Conservation (phyloP, 2,329 filamentous ascomycete species). For the Aspergillus cejpii region DNA sequence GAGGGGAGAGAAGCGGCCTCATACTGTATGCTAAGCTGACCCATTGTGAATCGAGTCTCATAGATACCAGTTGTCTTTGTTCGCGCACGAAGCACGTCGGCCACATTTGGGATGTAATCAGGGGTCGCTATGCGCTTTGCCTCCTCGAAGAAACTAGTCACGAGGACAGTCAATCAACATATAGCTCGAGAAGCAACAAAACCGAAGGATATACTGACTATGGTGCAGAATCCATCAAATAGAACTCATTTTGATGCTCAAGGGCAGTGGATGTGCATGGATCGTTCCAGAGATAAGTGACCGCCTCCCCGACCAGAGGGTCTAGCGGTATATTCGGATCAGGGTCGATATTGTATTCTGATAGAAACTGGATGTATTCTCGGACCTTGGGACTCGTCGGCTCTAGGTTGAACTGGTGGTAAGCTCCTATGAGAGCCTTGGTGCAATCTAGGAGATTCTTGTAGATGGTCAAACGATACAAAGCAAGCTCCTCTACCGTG, state of each 20-base stretch:
- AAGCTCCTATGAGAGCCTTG: slow-evolving; percentile 83
- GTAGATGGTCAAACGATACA: slow-evolving; percentile 94
- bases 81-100: slow-evolving; percentile 88
- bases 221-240: slow-evolving; percentile 97
- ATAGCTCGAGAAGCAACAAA: slow-evolving; percentile 4
- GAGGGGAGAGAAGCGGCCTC: slow-evolving; percentile 33
- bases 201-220: slow-evolving; percentile 59
- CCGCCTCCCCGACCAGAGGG: slow-evolving; percentile 69
- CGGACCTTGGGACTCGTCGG: slow-evolving; percentile 65
- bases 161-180: slow-evolving; percentile 19
- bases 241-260: slow-evolving; percentile 95
- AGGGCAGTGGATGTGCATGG: slow-evolving; percentile 73
- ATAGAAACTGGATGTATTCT: slow-evolving; percentile 69
- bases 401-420: slow-evolving; percentile 84
- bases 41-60: slow-evolving; percentile 98
- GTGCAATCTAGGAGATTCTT: slow-evolving; percentile 97
- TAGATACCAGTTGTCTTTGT: slow-evolving; percentile 99
- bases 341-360: slow-evolving; percentile 83
- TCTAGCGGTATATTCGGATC: slow-evolving; percentile 84
- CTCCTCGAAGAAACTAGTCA: slow-evolving; percentile 84
- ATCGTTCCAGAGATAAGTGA: slow-evolving; percentile 85
- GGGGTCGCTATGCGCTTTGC: slow-evolving; percentile 73
- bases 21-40: slow-evolving; percentile 96
- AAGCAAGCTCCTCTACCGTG: slow-evolving; percentile 82
- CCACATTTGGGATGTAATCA: slow-evolving; percentile 87